Evolutionary conservation across 192 early-diverging fungal species (phyloP).

Genomic region (Gryganskiella cystojenkinii): DNA sequence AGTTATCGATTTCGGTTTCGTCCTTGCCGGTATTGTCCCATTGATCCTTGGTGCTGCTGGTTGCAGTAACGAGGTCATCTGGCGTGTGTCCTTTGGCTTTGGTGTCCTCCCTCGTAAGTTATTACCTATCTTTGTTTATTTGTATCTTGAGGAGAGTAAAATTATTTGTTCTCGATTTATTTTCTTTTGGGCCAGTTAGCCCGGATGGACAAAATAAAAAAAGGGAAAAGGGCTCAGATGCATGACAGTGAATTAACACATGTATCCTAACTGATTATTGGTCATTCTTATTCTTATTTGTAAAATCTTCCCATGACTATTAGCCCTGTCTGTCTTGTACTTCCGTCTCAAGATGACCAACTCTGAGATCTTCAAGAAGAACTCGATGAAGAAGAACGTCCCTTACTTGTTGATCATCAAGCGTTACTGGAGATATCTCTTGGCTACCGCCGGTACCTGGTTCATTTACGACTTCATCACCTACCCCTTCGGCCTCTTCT

Average conservation of each 20-base stretch:
- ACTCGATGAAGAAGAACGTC: slow-evolving; percentile 54
- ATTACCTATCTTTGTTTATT: no score
- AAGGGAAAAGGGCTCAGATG: no score
- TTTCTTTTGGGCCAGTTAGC: no score
- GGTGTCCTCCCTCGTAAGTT: slow-evolving; percentile 48
- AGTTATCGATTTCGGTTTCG: slow-evolving; percentile 50
- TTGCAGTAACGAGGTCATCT: slow-evolving; percentile 46
- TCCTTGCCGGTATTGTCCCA: slow-evolving; percentile 49
- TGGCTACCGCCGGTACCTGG: slow-evolving; percentile 47
- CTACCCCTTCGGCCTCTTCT: slow-evolving; percentile 17
- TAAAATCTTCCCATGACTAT: not conserved
- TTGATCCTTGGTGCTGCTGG: slow-evolving; percentile 58
- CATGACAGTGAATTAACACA: not conserved
- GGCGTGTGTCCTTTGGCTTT: slow-evolving; percentile 61
- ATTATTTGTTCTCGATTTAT: no score
- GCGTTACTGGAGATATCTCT: slow-evolving; percentile 58
- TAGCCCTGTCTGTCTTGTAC: slow-evolving; percentile 41
- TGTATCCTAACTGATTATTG: not conserved
- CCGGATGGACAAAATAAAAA: no score
- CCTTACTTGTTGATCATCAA: slow-evolving; percentile 58
- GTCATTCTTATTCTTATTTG: no score
- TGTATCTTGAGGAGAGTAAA: no score
- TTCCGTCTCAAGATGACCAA: slow-evolving; percentile 64
- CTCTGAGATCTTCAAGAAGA: slow-evolving; percentile 50
- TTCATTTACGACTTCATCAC: slow-evolving; percentile 30